These are phyloP conservation scores for Carex cristatella DNA, from an alignment of 176 grass and related monocot genomes.

Conservation along the genomic window DNA sequence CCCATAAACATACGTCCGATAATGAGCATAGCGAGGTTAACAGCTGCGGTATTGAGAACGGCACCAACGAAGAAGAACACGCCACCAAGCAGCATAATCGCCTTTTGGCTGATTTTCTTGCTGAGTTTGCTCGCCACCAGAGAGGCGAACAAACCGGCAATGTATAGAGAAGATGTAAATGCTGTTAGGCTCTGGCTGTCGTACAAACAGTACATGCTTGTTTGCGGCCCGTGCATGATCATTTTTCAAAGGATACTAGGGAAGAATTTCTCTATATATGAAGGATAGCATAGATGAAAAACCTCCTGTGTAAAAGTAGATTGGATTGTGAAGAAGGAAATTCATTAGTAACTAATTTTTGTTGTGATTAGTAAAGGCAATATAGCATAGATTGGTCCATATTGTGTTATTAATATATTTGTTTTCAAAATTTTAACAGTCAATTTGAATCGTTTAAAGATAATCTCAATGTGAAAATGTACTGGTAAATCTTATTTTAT, in stretches of 20 bases:
- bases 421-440: too few species aligned
- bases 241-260: conserved; percentile 41
- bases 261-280: conserved; percentile 43
- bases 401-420: too few species aligned
- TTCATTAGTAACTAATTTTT: too few species aligned
- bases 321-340: too few species aligned
- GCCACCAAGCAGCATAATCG: conserved; percentile 53
- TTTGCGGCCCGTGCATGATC: conserved; percentile 29
- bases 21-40: conserved; percentile 69
- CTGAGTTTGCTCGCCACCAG: conserved; percentile 46
- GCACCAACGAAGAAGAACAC: conserved; percentile 46
- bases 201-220: conserved; percentile 49
- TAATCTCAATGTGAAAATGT: too few species aligned
- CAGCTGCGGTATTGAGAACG: conserved; percentile 39
- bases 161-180: conserved; percentile 68
- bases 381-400: too few species aligned
- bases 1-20: conserved; percentile 56
- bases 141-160: conserved; percentile 45
- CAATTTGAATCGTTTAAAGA: too few species aligned
- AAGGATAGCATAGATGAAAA: conserved; percentile 51
- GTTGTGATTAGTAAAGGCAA: too few species aligned
- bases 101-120: conserved; percentile 36
- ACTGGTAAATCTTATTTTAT: too few species aligned
- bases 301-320: conserved; percentile 28
- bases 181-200: conserved; percentile 53